Evolutionary conservation across 345 rosid species (phyloP).

Genomic region (Brassica incana): DNA sequence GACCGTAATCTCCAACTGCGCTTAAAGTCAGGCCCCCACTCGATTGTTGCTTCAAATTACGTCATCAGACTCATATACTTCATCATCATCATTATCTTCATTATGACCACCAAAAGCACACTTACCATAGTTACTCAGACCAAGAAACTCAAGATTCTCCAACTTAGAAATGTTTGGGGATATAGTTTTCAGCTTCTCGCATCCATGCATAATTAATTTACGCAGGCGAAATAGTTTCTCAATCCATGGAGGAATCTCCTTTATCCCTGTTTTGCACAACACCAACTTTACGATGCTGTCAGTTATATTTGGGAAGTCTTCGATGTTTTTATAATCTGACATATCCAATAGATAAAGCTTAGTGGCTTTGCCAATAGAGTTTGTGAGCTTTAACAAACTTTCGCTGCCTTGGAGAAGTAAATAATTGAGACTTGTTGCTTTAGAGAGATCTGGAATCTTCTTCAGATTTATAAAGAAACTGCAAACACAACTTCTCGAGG

Average conservation of each 20-base stretch:
- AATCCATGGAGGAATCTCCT: slow-evolving; percentile 3
- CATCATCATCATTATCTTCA: too few relatives aligned
- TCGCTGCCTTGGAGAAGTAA: neutral
- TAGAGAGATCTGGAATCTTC: neutral
- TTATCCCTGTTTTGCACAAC: neutral
- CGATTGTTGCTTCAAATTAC: neutral
- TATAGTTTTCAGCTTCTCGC: neutral
- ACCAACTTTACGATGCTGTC: neutral
- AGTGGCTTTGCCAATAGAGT: slow-evolving; percentile 15
- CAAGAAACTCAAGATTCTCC: neutral
- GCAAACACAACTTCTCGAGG: neutral
- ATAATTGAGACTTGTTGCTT: neutral
- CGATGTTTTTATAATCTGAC: neutral
- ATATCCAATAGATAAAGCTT: neutral
- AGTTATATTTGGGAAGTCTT: slow-evolving; percentile 25
- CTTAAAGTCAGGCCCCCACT: neutral
- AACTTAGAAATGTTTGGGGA: slow-evolving; percentile 9
- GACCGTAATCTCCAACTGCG: neutral
- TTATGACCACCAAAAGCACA: neutral
- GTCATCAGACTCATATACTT: neutral
- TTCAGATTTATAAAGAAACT: neutral
- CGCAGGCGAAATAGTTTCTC: neutral
- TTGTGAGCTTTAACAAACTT: slow-evolving; percentile 1
- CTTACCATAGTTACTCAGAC: neutral
- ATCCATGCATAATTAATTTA: neutral